These are phyloP conservation scores for Collybia nuda DNA, from an alignment of 768 basidiomycete genomes.

Conservation along the genomic window DNA sequence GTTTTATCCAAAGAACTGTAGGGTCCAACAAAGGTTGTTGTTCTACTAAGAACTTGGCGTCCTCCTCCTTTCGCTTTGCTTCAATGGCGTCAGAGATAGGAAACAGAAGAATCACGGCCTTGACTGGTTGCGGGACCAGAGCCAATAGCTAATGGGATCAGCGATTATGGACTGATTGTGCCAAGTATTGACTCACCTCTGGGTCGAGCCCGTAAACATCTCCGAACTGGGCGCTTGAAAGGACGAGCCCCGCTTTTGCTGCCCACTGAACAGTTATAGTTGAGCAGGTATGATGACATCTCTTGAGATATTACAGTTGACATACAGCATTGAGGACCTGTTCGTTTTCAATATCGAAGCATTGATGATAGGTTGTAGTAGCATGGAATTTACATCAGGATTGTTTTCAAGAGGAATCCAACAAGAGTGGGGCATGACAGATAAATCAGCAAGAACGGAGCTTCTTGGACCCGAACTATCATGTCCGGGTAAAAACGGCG, in stretches of 20 bases:
- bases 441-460: too few relatives aligned
- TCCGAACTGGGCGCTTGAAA: conserved; percentile 40
- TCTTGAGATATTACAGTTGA: background rate
- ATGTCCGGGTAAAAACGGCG: too few relatives aligned
- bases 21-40: background rate
- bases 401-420: conserved; percentile 4
- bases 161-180: background rate
- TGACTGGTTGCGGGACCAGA: conserved; percentile 71
- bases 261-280: background rate
- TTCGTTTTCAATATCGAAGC: background rate
- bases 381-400: background rate
- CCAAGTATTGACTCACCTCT: conserved; percentile 39
- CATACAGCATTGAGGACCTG: conserved; percentile 3
- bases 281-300: background rate
- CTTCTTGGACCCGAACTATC: too few relatives aligned
- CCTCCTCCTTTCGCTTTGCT: background rate
- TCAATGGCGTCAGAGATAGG: conserved; percentile 28
- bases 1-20: conserved; percentile 84
- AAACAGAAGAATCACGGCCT: conserved; percentile 86
- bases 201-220: conserved; percentile 76
- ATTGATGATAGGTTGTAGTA: background rate
- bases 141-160: conserved; percentile 53
- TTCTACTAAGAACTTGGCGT: background rate
- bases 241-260: background rate
- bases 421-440: too few relatives aligned